Conservation (phyloP, 2,329 filamentous ascomycete species). For the Claviceps africana region DNA sequence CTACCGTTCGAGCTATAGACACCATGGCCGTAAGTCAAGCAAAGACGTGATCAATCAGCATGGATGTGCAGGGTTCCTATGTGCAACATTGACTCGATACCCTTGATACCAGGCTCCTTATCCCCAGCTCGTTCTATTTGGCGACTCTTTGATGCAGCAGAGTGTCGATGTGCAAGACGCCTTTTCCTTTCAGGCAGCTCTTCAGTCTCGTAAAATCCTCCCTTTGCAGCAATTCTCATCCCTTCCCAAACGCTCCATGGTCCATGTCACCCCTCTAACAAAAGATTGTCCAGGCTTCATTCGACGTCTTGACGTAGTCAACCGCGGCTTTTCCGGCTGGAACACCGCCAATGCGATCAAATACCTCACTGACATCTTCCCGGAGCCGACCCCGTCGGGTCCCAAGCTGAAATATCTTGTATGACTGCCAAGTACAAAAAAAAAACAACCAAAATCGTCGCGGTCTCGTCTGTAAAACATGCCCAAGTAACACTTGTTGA, state of each 20-base stretch:
- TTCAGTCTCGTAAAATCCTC: conserved; percentile 48
- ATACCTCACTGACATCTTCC: conserved; percentile 56
- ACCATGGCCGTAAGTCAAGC: conserved; percentile 12
- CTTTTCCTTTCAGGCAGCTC: conserved; percentile 59
- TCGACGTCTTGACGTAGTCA: conserved; percentile 71
- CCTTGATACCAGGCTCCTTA: conserved; percentile 25
- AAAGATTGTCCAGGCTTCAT: conserved; percentile 44
- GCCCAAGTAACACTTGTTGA: neutral
- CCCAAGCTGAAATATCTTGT: conserved; percentile 56
- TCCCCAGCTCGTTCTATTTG: conserved; percentile 70
- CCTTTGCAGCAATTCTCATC: neutral
- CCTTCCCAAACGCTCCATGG: too few species aligned
- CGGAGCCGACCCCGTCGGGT: conserved; percentile 41
- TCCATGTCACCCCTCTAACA: neutral
- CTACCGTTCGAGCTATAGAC: neutral
- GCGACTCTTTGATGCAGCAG: conserved; percentile 75
- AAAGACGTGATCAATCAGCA: neutral
- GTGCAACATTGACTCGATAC: neutral
- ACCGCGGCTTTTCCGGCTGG: conserved; percentile 78
- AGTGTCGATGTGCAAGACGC: conserved; percentile 47
- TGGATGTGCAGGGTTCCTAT: neutral
- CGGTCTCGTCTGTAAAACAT: neutral
- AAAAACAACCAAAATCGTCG: too few species aligned
- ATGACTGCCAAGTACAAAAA: conserved; percentile 12
- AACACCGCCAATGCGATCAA: conserved; percentile 62